A percentile compares a stretch with the other conserved stretches of the same genome.
phyloP scores from a whole-genome alignment of 352 stramenopile genomes.

The Globisporangium camurandrum region DNA sequence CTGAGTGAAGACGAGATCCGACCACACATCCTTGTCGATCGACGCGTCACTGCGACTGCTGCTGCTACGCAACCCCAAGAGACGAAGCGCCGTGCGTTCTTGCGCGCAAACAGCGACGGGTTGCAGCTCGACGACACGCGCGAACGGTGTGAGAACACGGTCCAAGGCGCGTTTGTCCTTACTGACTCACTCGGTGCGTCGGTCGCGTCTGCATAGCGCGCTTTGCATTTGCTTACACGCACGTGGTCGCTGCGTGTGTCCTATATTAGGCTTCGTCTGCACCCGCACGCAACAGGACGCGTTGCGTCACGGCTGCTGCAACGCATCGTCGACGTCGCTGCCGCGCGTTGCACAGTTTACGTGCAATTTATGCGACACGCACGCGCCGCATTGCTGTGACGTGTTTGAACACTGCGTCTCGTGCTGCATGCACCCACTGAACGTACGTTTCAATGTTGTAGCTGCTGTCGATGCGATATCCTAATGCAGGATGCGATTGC shows the following conservation, averaged over 20 bases:
- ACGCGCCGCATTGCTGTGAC: slow-evolving; percentile 59
- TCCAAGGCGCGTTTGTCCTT: slow-evolving; percentile 34
- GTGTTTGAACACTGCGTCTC: slow-evolving; percentile 67
- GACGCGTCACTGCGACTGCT: slow-evolving; percentile 11
- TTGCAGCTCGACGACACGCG: slow-evolving; percentile 28
- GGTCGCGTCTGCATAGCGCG: not conserved
- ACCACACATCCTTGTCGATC: slow-evolving; percentile 56
- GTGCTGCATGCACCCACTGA: slow-evolving; percentile 75
- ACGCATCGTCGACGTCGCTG: slow-evolving; percentile 37
- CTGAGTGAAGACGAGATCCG: slow-evolving; percentile 52
- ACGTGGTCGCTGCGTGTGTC: too few relatives aligned
- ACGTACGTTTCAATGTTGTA: slow-evolving; percentile 25
- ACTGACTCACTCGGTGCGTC: slow-evolving; percentile 48
- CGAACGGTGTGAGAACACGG: slow-evolving; percentile 45
- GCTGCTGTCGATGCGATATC: not conserved
- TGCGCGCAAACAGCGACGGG: slow-evolving; percentile 40
- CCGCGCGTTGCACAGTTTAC: slow-evolving; percentile 51
- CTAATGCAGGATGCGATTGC: not conserved
- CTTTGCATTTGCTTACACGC: not conserved
- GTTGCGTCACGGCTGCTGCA: slow-evolving; percentile 43
- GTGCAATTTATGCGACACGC: slow-evolving; percentile 58
- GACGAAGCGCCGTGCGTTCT: slow-evolving; percentile 30
- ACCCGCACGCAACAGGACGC: slow-evolving; percentile 35
- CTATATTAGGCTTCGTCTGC: slow-evolving; percentile 48
- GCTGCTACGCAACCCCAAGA: too few relatives aligned